Evolutionary conservation across 345 rosid species (phyloP), one percentile per base, ranked within the genome.

Genomic region (Populus ilicifolia): DNA sequence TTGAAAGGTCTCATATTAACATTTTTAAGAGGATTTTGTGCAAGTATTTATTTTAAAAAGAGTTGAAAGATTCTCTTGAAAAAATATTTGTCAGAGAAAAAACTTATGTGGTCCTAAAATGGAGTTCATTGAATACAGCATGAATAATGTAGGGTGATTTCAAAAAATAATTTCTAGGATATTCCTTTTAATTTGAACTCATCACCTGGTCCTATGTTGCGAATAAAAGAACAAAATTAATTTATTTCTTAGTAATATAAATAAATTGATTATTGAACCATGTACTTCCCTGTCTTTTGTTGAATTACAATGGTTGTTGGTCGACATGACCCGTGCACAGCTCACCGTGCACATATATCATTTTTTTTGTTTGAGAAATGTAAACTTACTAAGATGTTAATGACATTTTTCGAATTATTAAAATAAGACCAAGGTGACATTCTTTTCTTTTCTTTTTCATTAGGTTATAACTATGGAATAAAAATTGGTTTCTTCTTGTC

Each of bases 21-120:
- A 33, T 4, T 4, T 0, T 4, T 0, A 0, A 2, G 35, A 27
- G 4, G 35, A 33, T 4, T 33, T 33, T 33, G 35, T 33, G 4
- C 4, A 33, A 4, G 4, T 33, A 33, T 3, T 3, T 33, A 33
- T 33, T 33, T 4, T 0, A 33, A 2, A 30, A 33, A 33, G 35
- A 33, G 35, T 3, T 0, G 35, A n/a, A n/a, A 0, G 0, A 33
- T 33, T 33, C 0, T 0, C 35, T 4, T 0, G 0, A 4, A 33
- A 4, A 33, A 33, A 33, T 4, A 33, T 33, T 33, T 0, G 35
- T 4, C 5, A 4, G 4, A 33, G 35, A 2, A 33, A 33, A 0
- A 33, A 4, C 3, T 0, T 3, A 4, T 0, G 5, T 33, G 35
- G 35, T 33, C 35, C 4, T 33, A 0, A 33, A 33, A 0, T 33